Evolutionary conservation across 2,329 filamentous ascomycete species (phyloP), one percentile per base, ranked within the genome.

Genomic region (Cladophialophora carrionii): DNA sequence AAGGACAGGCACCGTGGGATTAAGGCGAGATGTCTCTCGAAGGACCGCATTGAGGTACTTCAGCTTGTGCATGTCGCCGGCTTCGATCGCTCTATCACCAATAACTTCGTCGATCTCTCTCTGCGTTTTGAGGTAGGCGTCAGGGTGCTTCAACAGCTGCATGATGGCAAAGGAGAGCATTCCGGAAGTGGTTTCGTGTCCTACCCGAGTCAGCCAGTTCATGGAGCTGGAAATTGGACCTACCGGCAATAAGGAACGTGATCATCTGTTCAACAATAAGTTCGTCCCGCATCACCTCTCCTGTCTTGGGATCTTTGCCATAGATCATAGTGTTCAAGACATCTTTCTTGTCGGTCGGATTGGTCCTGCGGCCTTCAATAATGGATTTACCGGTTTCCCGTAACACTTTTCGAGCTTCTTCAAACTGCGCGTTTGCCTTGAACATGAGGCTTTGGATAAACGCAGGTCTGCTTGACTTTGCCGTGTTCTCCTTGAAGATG

Each of bases 191-290:
- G 90, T 92, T 71, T 91, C 89, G 67, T 90, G 88, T 1, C 26
- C 26, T 29, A 29, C 3, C 6, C 26, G 26, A 29, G 26, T 87
- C 81, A 73, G 9, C 31, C 7, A n/a, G 26, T 4, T 41, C 31
- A 41, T 29, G 7, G 5, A 26, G 4, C 12, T 8, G 14, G 20
- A 5, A 26, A 3, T 4, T 24, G 5, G 41, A 34, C 43, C 68
- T 73, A 76, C 81, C 87, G 41, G 87, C 87, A 71, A 89, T 87
- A 9, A 91, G 75, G 69, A 91, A 91, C 0, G 88, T 91, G 64
- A 90, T 87, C 77, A 92, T 85, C 68, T 92, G 90, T 73, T 88
- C 82, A 17, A 85, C 82, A 67, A 91, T 89, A 56, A 81, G 84
- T 4, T 83, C 79, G 65, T 90, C 87, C 1, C 79, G 83, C 69